phyloP scores from a whole-genome alignment of 345 rosid species.

The Acer saccharum region DNA sequence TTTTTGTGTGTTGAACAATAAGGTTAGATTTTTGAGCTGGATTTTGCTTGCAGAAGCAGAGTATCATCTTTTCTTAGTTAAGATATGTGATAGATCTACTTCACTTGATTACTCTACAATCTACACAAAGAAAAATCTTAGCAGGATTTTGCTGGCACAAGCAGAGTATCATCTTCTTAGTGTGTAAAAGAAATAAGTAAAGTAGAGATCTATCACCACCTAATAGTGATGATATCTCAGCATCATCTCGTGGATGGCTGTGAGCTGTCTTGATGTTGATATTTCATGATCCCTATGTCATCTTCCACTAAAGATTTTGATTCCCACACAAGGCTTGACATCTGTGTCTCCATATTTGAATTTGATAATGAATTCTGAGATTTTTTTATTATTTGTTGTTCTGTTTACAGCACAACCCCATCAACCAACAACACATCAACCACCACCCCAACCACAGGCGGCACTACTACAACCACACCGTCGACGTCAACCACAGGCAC shows the following conservation, averaged over 20 bases:
- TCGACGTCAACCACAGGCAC: constrained; percentile 9
- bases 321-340: constrained; percentile 8
- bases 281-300: constrained; percentile 15
- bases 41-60: constrained; percentile 15
- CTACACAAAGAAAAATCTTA: too few relatives aligned
- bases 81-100: too few relatives aligned
- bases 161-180: neutral
- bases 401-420: neutral
- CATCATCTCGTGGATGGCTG: neutral
- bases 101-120: too few relatives aligned
- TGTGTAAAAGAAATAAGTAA: neutral
- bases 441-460: constrained; percentile 10
- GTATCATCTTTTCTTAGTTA: too few relatives aligned
- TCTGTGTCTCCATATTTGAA: neutral
- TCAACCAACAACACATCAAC: constrained; percentile 26
- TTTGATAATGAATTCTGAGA: neutral
- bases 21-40: constrained; percentile 11
- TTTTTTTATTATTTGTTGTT: too few relatives aligned
- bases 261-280: constrained; percentile 46
- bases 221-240: neutral
- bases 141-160: too few relatives aligned
- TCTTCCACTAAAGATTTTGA: neutral
- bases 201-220: constrained; percentile 19
- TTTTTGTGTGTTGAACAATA: neutral
- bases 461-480: constrained; percentile 13